Conservation (phyloP, 1,284 basidiomycete species). For the Trichosporon coremiiforme region DNA sequence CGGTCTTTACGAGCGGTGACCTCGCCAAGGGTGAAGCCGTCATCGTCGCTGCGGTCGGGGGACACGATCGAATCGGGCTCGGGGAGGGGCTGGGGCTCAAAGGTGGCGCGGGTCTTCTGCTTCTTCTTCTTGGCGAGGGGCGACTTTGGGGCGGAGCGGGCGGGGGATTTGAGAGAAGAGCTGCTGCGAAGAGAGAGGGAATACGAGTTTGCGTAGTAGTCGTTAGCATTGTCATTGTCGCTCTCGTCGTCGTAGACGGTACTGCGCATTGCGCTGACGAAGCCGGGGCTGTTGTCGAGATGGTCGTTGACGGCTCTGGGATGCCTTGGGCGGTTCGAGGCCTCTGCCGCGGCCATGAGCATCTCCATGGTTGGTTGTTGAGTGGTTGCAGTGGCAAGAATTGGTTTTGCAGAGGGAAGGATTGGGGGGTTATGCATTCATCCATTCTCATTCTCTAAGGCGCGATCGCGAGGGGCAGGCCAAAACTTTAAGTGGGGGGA, state of each 20-base stretch:
- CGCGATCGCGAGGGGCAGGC: not conserved
- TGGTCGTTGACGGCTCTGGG: not conserved
- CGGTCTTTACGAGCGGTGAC: not conserved
- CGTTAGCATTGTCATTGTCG: slow-evolving; percentile 7
- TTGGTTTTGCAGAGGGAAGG: not conserved
- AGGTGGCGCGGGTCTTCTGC: not conserved
- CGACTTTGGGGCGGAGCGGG: not conserved
- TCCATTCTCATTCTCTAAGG: too few relatives aligned
- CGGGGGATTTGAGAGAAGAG: not conserved
- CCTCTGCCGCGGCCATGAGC: not conserved
- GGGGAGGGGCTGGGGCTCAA: not conserved
- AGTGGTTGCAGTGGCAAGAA: not conserved
- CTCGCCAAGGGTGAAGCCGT: not conserved
- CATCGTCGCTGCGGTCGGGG: not conserved
- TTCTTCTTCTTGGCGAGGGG: not conserved
- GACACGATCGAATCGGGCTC: not conserved
- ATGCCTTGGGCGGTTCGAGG: not conserved
- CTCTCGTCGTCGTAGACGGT: slow-evolving; percentile 11
- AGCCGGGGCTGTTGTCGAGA: slow-evolving; percentile 13
- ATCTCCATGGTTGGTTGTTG: slow-evolving; percentile 14
- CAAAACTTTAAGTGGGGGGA: slow-evolving; percentile 5
- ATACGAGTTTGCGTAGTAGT: slow-evolving; percentile 6
- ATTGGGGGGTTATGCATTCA: slow-evolving; percentile 14
- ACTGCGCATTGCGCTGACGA: slow-evolving; percentile 10
- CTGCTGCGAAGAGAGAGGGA: not conserved